Conservation (phyloP, 2,329 filamentous ascomycete genomes). For the Colletotrichum tropicale region DNA sequence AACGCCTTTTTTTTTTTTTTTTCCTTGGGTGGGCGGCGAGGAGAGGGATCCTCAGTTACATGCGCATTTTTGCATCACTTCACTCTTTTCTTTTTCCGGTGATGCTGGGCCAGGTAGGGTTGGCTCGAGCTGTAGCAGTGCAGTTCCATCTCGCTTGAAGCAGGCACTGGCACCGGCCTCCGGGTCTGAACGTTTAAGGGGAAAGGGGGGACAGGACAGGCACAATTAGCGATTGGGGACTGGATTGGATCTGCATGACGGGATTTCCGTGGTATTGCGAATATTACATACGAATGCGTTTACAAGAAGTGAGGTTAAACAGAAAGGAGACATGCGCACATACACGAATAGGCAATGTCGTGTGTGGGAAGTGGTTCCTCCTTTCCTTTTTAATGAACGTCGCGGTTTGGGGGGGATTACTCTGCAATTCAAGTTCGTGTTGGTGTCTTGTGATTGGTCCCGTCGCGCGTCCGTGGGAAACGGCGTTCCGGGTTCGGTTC, state of each 20-base stretch:
- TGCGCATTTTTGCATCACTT: neutral
- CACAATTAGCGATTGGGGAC: neutral
- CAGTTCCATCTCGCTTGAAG: neutral
- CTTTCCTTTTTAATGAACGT: neutral
- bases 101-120: neutral
- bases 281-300: neutral
- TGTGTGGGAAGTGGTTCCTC: neutral
- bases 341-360: neutral
- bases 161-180: neutral
- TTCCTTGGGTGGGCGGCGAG: neutral
- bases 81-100: neutral
- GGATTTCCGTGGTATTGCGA: neutral
- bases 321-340: neutral
- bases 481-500: neutral
- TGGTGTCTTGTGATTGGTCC: neutral
- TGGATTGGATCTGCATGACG: neutral
- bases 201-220: neutral
- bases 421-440: neutral
- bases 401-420: neutral
- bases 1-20: neutral
- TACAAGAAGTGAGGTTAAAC: neutral
- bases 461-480: neutral
- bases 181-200: neutral
- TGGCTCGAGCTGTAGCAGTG: neutral
- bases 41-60: neutral